These are phyloP conservation scores for Pichia occidentalis DNA, from an alignment of 805 yeast genomes.

Conservation along the genomic window DNA sequence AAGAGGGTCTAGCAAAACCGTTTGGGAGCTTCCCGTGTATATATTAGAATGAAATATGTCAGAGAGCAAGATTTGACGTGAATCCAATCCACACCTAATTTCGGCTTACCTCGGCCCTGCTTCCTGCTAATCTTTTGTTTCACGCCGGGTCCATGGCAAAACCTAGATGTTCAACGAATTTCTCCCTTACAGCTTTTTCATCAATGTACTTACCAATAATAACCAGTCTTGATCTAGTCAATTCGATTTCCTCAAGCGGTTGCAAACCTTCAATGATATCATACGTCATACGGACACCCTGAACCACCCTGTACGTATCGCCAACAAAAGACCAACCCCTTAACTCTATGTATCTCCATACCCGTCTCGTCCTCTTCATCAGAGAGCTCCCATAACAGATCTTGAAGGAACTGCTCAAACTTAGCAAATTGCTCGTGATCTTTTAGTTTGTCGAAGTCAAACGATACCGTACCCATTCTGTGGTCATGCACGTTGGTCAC, in stretches of 20 bases:
- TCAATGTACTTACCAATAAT: constrained; percentile 28
- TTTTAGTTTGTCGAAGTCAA: constrained; percentile 38
- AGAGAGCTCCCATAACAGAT: constrained; percentile 63
- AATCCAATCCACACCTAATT: too few species aligned
- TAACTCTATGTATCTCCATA: constrained; percentile 73
- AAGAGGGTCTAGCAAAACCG: too few species aligned
- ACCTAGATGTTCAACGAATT: constrained; percentile 12
- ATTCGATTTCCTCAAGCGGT: constrained; percentile 12
- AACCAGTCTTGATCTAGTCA: constrained; percentile 22
- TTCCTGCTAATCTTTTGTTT: too few species aligned
- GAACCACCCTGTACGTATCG: constrained; percentile 52
- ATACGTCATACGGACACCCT: constrained; percentile 90
- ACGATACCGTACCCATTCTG: constrained; percentile 46
- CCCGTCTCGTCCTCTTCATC: constrained; percentile 26
- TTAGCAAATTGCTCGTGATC: constrained; percentile 32
- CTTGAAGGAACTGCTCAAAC: constrained; percentile 62
- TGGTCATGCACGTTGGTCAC: constrained; percentile 39
- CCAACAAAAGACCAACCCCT: constrained; percentile 59
- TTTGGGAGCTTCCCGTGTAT: too few species aligned
- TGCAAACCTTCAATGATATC: constrained; percentile 52
- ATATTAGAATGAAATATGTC: too few species aligned
- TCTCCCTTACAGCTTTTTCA: constrained; percentile 5
- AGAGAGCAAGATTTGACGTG: too few species aligned
- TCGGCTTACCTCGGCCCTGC: too few species aligned
- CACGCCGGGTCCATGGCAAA: constrained; percentile 7